phyloP scores from a whole-genome alignment of 345 rosid genomes.

The Jatropha curcas region DNA sequence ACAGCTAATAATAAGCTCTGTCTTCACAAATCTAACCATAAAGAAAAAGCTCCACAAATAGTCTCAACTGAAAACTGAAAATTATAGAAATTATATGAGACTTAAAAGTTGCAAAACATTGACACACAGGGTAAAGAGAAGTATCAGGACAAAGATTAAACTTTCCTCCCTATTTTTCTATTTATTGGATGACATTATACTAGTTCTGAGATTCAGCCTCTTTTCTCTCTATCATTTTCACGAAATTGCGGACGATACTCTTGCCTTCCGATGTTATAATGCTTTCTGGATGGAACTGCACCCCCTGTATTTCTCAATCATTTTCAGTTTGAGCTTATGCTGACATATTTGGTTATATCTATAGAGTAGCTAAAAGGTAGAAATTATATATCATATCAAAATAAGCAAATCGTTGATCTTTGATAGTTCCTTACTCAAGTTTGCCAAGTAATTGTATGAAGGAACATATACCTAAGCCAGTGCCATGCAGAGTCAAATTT shows the following conservation, averaged over 20 bases:
- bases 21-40: neutral
- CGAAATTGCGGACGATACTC: slow-evolving; percentile 72
- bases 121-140: no score
- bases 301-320: slow-evolving; percentile 61
- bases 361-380: neutral
- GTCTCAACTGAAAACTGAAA: neutral
- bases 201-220: slow-evolving; percentile 21
- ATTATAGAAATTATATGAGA: no score
- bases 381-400: neutral
- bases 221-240: slow-evolving; percentile 31
- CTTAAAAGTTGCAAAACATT: no score
- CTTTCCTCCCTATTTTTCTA: no score
- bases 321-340: neutral
- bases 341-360: neutral
- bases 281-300: slow-evolving; percentile 97
- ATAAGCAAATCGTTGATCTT: neutral
- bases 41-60: neutral
- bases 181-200: neutral
- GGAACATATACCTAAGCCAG: neutral
- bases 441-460: neutral
- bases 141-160: neutral
- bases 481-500: neutral
- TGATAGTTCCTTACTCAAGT: neutral
- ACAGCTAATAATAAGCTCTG: neutral
- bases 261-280: slow-evolving; percentile 80